Conservation (phyloP, 192 early-diverging fungal genomes). For the Cetraspora pellucida region DNA sequence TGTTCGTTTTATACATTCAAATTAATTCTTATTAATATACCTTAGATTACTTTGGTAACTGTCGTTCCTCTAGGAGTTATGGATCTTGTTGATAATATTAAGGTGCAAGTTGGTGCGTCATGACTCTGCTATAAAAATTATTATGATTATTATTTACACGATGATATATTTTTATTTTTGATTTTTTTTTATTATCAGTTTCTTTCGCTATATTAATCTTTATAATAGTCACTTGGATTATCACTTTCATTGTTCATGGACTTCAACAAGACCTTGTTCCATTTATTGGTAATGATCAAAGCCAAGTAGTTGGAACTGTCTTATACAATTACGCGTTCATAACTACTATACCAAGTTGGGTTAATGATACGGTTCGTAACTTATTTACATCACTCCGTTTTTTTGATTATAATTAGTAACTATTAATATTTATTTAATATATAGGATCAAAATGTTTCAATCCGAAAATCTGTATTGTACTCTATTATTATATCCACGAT, state of each 20-base stretch:
- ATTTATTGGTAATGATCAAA: conserved; percentile 51
- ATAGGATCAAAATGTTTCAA: conserved; percentile 57
- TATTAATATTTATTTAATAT: no score
- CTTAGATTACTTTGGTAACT: conserved; percentile 38
- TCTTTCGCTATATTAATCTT: conserved; percentile 57
- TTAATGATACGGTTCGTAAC: conserved; percentile 57
- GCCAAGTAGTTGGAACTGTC: conserved; percentile 62
- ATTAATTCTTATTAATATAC: not conserved
- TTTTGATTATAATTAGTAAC: not conserved
- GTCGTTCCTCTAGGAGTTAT: conserved; percentile 62
- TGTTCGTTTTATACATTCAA: conserved; percentile 6
- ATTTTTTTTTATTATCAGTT: conserved; percentile 38
- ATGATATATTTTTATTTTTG: not conserved
- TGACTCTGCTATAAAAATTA: not conserved
- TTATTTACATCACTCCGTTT: not conserved
- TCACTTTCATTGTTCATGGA: conserved; percentile 58
- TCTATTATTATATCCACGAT: conserved; percentile 52
- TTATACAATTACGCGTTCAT: conserved; percentile 75
- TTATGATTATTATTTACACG: not conserved
- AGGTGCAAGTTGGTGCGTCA: conserved; percentile 52
- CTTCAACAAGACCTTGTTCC: conserved; percentile 52
- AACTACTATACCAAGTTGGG: conserved; percentile 67
- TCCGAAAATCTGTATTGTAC: conserved; percentile 62
- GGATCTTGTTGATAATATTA: conserved; percentile 70
- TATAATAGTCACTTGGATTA: conserved; percentile 60